These are phyloP conservation scores for Rubus parviflorus DNA, from an alignment of 306 rosid genomes.

Conservation along the genomic window DNA sequence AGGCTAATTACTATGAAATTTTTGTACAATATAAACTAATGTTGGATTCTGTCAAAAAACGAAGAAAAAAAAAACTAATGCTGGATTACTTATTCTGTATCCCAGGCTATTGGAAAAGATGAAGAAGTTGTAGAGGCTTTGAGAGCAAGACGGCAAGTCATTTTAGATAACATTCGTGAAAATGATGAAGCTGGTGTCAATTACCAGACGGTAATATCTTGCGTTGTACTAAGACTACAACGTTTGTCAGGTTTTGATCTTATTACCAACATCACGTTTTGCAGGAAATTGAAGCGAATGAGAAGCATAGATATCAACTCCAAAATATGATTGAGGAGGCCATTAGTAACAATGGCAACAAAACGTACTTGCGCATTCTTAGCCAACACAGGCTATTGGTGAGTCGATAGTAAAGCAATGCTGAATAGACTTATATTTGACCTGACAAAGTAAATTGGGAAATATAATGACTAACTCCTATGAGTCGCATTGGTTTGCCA, in stretches of 20 bases:
- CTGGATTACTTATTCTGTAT: constrained; percentile 12
- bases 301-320: constrained; percentile 54
- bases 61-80: not conserved
- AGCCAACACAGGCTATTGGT: constrained; percentile 66
- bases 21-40: not conserved
- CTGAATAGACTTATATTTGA: not conserved
- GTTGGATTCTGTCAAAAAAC: not conserved
- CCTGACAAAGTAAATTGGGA: constrained; percentile 1
- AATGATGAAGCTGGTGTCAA: constrained; percentile 62
- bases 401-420: constrained; percentile 19
- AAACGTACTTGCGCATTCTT: constrained; percentile 60
- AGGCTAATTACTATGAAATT: not conserved
- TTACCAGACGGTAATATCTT: constrained; percentile 43
- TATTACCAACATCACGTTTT: constrained; percentile 16
- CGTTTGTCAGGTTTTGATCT: constrained; percentile 9
- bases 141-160: constrained; percentile 48
- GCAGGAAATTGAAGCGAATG: constrained; percentile 64
- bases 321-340: constrained; percentile 65
- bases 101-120: constrained; percentile 47
- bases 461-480: not conserved
- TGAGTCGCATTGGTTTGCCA: not conserved
- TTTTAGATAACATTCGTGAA: constrained; percentile 62
- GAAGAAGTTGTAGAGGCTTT: constrained; percentile 46
- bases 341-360: constrained; percentile 50
- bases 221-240: not conserved